These are phyloP conservation scores for Starmera amethionina DNA, from an alignment of 805 yeast species.

Conservation along the genomic window DNA sequence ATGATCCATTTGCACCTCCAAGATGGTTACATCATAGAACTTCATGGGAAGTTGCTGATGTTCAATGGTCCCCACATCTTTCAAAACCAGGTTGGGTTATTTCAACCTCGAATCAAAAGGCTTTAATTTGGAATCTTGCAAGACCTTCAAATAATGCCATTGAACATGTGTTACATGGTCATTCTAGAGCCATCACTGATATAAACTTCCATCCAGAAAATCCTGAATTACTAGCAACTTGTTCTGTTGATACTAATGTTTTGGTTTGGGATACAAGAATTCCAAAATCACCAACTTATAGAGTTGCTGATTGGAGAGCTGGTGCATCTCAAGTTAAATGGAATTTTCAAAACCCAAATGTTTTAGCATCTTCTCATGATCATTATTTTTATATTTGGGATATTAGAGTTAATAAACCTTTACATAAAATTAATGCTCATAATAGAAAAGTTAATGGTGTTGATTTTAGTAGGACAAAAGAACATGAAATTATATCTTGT, in stretches of 20 bases:
- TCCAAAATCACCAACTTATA: slow-evolving; percentile 61
- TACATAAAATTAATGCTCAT: slow-evolving; percentile 64
- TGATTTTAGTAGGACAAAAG: slow-evolving; percentile 60
- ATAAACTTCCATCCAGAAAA: slow-evolving; percentile 83
- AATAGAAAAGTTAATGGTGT: slow-evolving; percentile 81
- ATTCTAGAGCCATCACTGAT: slow-evolving; percentile 90
- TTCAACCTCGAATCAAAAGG: slow-evolving; percentile 92
- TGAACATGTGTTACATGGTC: slow-evolving; percentile 81
- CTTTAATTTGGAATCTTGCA: slow-evolving; percentile 85
- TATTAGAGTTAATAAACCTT: slow-evolving; percentile 66
- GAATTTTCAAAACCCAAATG: slow-evolving; percentile 67
- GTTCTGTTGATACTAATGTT: slow-evolving; percentile 84
- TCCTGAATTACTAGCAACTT: slow-evolving; percentile 85
- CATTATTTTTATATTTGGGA: slow-evolving; percentile 83
- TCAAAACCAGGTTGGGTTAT: slow-evolving; percentile 85
- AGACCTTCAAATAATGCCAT: slow-evolving; percentile 64
- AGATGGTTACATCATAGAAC: slow-evolving; percentile 88
- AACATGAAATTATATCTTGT: slow-evolving; percentile 61
- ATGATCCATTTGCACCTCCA: slow-evolving; percentile 93
- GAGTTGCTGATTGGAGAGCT: slow-evolving; percentile 92
- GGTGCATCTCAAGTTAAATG: slow-evolving; percentile 94
- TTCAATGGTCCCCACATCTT: slow-evolving; percentile 94
- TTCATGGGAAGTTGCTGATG: slow-evolving; percentile 98
- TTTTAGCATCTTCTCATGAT: slow-evolving; percentile 83
- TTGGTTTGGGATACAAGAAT: slow-evolving; percentile 86